Evolutionary conservation across 768 basidiomycete species (phyloP), one percentile per base, ranked within the genome.

Genomic region (Russula olivacea): DNA sequence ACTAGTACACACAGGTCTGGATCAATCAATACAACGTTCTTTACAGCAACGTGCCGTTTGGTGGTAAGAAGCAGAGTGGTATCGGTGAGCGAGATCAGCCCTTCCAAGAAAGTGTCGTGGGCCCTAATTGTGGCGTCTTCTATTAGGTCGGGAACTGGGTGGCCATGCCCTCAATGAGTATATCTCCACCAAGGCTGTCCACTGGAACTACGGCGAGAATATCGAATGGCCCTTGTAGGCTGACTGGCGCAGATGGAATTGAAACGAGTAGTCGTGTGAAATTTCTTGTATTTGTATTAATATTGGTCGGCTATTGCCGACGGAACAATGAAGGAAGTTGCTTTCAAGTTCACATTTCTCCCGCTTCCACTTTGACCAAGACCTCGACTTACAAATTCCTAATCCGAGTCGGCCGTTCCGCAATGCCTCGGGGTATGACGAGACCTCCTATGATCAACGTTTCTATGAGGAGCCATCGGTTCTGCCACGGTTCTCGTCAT

Each of bases 1-100:
- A 68, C 45, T 49, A 49, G 19, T 54, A 34, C 47, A 57, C 28
- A 54, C 61, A 90, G 87, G 88, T 93, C 47, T 97, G 94, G 93
- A 82, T 94, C 63, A 98, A 98, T 74, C 87, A 92, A 70, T 95
- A 93, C 76, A 89, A 88, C 70, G 47, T 89, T 14, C 73, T 96
- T 60, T 82, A 83, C 75, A 91, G 91, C 73, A 92, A 95, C 63
- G 87, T 93, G 50, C 96, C 96, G 1, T 98, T 98, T 70, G 95
- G 96, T 41, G 96, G 95, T 25, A 96, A 90, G 78, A 96, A 95
- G 75, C 88, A 91, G 72, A 91, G 89, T 48, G 93, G 93, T 57
- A 86, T 91, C 70, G 88, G 90, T 89, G 68, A 61, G 81, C 75
- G 23, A 25, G 45, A 50, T 28, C 25, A 61, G 41, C 19, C 15